phyloP scores from a whole-genome alignment of 108 stramenopile species.

The Nannochloropsis gaditana region DNA sequence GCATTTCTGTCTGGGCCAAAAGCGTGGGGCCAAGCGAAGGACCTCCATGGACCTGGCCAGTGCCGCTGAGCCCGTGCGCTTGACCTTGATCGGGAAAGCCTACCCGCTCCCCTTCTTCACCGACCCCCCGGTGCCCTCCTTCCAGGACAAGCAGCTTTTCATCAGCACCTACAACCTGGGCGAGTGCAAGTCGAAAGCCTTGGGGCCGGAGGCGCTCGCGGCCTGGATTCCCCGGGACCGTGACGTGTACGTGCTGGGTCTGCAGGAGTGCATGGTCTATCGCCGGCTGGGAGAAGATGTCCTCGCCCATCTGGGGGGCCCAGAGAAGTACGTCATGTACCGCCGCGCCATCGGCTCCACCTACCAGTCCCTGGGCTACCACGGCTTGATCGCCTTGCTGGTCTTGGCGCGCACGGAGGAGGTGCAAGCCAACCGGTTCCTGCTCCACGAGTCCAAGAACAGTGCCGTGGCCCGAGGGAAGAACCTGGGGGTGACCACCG shows the following conservation, averaged over 20 bases:
- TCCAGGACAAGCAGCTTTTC: background rate
- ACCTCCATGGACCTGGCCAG: background rate
- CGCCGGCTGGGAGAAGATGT: background rate
- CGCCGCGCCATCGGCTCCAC: background rate
- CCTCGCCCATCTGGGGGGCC: background rate
- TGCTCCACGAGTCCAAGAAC: background rate
- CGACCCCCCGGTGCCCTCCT: background rate
- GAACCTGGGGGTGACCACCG: conserved; percentile 15
- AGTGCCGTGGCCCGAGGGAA: conserved; percentile 8
- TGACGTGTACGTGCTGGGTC: background rate
- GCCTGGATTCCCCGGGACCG: background rate
- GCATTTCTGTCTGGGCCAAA: background rate
- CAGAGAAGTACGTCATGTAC: background rate
- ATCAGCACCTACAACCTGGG: background rate
- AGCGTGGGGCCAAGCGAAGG: background rate
- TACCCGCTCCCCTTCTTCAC: conserved; percentile 16
- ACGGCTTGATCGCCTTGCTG: background rate
- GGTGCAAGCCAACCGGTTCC: background rate
- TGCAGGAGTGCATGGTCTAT: conserved; percentile 22
- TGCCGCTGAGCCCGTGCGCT: background rate
- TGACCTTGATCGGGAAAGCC: background rate
- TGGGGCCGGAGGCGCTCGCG: background rate
- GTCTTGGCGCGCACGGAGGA: conserved; percentile 21
- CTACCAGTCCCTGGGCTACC: background rate
- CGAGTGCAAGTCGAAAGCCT: background rate